Evolutionary conservation across 495 filamentous ascomycete genomes (phyloP).

Genomic region (Pseudoneurospora amorphoporcata): DNA sequence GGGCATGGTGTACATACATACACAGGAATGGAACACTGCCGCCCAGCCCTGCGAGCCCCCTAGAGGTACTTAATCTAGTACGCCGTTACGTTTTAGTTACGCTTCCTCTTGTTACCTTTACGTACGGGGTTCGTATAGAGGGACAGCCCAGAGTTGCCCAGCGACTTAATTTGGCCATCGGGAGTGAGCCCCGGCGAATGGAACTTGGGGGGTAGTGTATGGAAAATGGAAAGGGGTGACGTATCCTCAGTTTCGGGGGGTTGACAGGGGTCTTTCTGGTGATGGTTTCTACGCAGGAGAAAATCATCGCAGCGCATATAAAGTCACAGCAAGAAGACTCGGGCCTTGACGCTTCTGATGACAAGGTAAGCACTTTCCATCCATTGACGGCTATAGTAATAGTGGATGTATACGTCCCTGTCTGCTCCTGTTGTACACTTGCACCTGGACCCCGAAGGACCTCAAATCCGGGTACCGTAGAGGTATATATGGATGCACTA

Average conservation of each 20-base stretch:
- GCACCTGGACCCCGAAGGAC: not conserved
- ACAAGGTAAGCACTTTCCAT: not conserved
- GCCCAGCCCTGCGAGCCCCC: not conserved
- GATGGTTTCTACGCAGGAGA: not conserved
- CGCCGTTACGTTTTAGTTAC: not conserved
- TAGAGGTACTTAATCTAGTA: not conserved
- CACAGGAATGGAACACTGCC: not conserved
- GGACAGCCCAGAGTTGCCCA: not conserved
- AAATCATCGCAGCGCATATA: not conserved
- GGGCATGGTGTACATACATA: not conserved
- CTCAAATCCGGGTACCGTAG: not conserved
- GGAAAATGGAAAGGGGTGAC: not conserved
- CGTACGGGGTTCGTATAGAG: not conserved
- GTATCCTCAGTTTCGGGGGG: not conserved
- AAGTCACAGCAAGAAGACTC: not conserved
- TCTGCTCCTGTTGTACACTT: not conserved
- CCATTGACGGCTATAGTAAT: not conserved
- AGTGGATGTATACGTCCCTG: not conserved
- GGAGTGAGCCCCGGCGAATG: not conserved
- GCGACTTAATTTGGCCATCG: not conserved
- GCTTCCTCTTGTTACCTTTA: not conserved
- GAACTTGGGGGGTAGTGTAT: not conserved
- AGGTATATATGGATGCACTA: not conserved
- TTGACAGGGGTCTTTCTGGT: not conserved
- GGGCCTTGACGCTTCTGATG: not conserved